Conservation (phyloP, 352 stramenopile genomes). For the Phytophthora citricola region DNA sequence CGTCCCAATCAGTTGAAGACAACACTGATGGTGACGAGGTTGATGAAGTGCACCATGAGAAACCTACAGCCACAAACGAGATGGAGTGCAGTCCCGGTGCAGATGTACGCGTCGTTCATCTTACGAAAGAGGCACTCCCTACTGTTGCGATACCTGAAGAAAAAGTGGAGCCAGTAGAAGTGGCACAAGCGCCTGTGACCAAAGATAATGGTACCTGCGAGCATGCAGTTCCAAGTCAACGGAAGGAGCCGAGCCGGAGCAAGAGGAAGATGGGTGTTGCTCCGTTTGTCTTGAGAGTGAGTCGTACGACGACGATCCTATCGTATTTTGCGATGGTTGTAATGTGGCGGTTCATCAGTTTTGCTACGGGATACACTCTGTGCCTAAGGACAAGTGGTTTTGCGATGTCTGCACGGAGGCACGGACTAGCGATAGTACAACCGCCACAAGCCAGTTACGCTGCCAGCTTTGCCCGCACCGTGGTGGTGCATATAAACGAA, state of each 20-base stretch:
- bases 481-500: constrained; percentile 65
- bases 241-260: constrained; percentile 16
- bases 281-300: constrained; percentile 83
- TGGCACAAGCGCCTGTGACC: not conserved
- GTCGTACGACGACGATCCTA: constrained; percentile 88
- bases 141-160: not conserved
- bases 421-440: not conserved
- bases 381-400: constrained; percentile 85
- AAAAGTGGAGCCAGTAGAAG: not conserved
- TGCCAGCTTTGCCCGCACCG: constrained; percentile 80
- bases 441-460: constrained; percentile 1
- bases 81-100: not conserved
- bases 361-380: constrained; percentile 81
- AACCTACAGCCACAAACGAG: constrained; percentile 10
- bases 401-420: constrained; percentile 67
- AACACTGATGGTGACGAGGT: constrained; percentile 33
- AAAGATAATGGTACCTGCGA: not conserved
- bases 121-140: constrained; percentile 7
- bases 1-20: constrained; percentile 21
- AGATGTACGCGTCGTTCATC: constrained; percentile 8
- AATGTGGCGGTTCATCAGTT: constrained; percentile 89
- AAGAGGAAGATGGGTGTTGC: constrained; percentile 55
- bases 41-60: constrained; percentile 16
- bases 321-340: constrained; percentile 92
- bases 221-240: constrained; percentile 5